phyloP scores from a whole-genome alignment of 176 grass and related monocot genomes.

The Rhipidocladum racemiflorum region DNA sequence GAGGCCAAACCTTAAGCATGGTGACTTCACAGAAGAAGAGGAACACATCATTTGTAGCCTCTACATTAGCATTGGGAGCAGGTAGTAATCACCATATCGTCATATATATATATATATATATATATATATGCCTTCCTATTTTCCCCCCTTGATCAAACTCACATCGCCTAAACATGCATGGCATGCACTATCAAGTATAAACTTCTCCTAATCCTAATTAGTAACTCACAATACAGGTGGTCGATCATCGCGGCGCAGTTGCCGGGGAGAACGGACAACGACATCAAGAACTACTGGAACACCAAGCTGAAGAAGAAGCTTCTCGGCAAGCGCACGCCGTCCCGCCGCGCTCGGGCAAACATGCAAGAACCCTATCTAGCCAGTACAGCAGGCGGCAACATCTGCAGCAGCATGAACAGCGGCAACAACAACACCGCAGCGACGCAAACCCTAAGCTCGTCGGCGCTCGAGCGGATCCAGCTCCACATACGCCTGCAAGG shows the following conservation, averaged over 20 bases:
- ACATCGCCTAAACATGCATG: neutral
- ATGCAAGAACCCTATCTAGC: slow-evolving; percentile 29
- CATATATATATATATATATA: no score
- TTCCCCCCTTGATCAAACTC: neutral
- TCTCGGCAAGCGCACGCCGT: slow-evolving; percentile 60
- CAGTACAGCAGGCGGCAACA: neutral
- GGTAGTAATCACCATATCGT: slow-evolving; percentile 37
- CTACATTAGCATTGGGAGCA: slow-evolving; percentile 96
- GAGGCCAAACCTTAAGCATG: slow-evolving; percentile 96
- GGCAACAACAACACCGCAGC: neutral
- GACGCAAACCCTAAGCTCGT: slow-evolving; percentile 59
- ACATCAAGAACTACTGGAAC: slow-evolving; percentile 99
- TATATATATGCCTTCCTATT: neutral
- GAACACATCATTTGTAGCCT: slow-evolving; percentile 92
- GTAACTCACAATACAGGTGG: slow-evolving; percentile 49
- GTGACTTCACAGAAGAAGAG: slow-evolving; percentile 84
- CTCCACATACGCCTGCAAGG: slow-evolving; percentile 92
- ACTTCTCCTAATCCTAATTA: neutral
- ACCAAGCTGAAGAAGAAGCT: slow-evolving; percentile 98
- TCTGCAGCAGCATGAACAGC: neutral
- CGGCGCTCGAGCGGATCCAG: slow-evolving; percentile 81
- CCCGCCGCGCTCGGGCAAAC: slow-evolving; percentile 35
- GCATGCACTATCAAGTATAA: neutral
- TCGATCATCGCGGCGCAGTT: slow-evolving; percentile 97
- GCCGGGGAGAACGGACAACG: slow-evolving; percentile 91